Conservation (phyloP, 345 rosid genomes). For the Camelina neglecta region DNA sequence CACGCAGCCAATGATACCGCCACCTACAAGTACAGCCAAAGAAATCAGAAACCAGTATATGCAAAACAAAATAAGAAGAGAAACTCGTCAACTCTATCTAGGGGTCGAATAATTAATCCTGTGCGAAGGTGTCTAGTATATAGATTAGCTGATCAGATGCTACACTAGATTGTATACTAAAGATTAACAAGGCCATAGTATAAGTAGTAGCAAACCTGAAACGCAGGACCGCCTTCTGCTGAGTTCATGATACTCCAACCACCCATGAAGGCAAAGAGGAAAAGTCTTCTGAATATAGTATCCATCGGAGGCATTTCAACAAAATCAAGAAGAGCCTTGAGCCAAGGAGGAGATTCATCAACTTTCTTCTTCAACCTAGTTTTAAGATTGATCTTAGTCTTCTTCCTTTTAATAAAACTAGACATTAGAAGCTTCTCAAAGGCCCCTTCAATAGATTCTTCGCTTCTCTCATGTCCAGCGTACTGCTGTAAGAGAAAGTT, state of each 20-base stretch:
- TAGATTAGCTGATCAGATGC: not conserved
- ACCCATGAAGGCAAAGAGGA: conserved; percentile 97
- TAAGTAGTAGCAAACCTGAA: conserved; percentile 70
- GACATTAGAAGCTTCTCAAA: conserved; percentile 89
- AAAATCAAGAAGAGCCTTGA: conserved; percentile 70
- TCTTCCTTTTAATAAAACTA: conserved; percentile 81
- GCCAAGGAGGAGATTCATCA: conserved; percentile 96
- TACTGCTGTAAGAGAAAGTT: conserved; percentile 89
- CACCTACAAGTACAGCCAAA: conserved; percentile 57
- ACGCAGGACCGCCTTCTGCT: conserved; percentile 98
- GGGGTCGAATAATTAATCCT: not conserved
- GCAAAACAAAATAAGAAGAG: not conserved
- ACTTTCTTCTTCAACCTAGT: conserved; percentile 88
- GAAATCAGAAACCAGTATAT: not conserved
- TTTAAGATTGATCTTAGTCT: conserved; percentile 83
- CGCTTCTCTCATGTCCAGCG: conserved; percentile 90
- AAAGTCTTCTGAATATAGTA: conserved; percentile 85
- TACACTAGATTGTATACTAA: not conserved
- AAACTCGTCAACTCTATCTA: not conserved
- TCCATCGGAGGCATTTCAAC: conserved; percentile 85
- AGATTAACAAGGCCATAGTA: not conserved
- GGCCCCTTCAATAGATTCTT: conserved; percentile 92
- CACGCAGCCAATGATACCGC: conserved; percentile 96
- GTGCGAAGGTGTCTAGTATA: not conserved
- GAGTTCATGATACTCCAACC: conserved; percentile 99